Base-by-base conservation (phyloP, 306 rosid genomes). In the Cyclanthera cordifolia region DNA sequence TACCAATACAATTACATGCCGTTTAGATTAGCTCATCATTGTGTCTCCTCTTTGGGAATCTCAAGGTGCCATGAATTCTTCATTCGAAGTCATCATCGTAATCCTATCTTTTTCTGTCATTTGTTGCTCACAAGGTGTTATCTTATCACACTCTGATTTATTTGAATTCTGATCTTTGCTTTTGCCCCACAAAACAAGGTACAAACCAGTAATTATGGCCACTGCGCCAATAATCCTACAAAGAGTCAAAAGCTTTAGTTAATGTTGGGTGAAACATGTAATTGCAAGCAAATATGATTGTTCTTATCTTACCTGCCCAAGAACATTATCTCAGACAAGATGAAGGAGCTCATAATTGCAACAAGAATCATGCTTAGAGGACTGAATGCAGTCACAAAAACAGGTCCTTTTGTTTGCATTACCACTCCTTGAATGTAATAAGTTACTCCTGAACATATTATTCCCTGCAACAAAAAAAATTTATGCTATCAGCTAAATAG, bases 321-420 rank as follows among this genome's bases (percentile, higher is more conserved):
- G 67, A 69, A 81, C 56, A 79, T 59, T 24, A 55, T 72, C 78
- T 86, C 91, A 0, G 67, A 28, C 23, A 86, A 73, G 30, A 76
- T 34, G 77, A 86, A 73, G 41, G 85, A 73, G 60, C 79, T 75
- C 74, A 83, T n/a, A 12, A 83, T 37, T 53, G 91, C 82, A 2
- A 81, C 88, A 4, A 86, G 74, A 74, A 86, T 61, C 88, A 74
- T 72, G 76, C 57, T 6, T 12, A 86, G 60, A 47, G 91, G 91
- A 57, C 3, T 70, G 24, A 81, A 81, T 7, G 88, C 80, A 28
- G 81, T 76, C 23, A 81, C 75, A 53, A 81, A 83, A 76, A 86
- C 80, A 27, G 86, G 88, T 43, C 88, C 91, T 37, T 72, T 83
- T 56, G 75, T 78, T 72, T 83, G 79, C 80, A 83, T 67, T 61